Evolutionary conservation across 345 rosid species (phyloP), one percentile per base, ranked within the genome.

Genomic region (Eucalyptus erythrocorys): DNA sequence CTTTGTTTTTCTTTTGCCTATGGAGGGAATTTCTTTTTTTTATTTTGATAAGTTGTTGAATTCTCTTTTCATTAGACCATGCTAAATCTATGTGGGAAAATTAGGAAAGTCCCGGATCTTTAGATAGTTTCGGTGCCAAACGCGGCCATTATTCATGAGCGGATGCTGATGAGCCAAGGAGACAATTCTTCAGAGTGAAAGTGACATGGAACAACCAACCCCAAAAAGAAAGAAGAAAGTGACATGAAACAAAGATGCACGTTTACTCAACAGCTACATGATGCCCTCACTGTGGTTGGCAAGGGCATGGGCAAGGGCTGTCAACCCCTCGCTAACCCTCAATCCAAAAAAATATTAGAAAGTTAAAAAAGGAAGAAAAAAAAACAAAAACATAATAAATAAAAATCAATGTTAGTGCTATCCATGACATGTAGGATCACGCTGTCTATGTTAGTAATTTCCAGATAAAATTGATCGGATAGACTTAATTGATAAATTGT

Each of bases 361-460:
- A 15, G 17, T 48, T 5, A 48, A 49, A 49, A 48, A 48, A 13
- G 1, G 5, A 13, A 48, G 6, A 1, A 0, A 7, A 7, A 51
- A 51, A 51, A 19, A 50, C 8, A 19, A 7, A 51, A 51, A 51
- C 1, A 51, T 19, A 19, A 51, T 17, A 51, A 51, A 19, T 7
- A 19, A 51, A 51, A 7, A 51, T 7, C 10, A 51, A 51, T 1
- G 10, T 51, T 51, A 51, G 4, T 21, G 8, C 4, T 19, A 7
- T 24, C 22, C 10, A 0, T 51, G 57, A 51, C 24, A 51, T 2
- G 9, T 51, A 51, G 5, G 2, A 51, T 2, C 9, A 1, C 4
- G 1, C 4, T 51, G 22, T 19, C 0, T 10, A 51, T 24, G 0
- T 19, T 51, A 51, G 10, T 10, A 51, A 51, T 51, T 51, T 51